phyloP scores from a whole-genome alignment of 176 grass and related monocot species.

The Cenchrus americanus region DNA sequence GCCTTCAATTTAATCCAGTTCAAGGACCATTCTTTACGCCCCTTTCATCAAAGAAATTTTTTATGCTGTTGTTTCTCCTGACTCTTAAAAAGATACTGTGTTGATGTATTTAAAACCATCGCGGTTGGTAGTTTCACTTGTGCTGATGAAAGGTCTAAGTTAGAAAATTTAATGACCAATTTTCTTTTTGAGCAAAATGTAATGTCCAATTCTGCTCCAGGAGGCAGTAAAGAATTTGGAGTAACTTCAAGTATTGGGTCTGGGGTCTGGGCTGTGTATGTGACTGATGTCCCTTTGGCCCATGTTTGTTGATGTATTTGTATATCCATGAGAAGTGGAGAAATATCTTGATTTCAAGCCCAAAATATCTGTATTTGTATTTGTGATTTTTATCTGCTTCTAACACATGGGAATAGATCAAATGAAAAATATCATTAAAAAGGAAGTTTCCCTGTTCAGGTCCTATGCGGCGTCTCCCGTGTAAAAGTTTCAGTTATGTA shows the following conservation, averaged over 20 bases:
- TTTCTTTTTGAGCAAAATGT: background rate
- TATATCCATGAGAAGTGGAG: background rate
- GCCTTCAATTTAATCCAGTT: background rate
- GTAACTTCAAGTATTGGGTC: background rate
- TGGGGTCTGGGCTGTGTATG: background rate
- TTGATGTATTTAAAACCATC: background rate
- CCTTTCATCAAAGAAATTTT: background rate
- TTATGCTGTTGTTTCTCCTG: background rate
- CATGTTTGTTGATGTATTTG: background rate
- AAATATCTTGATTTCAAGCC: background rate
- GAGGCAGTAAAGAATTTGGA: background rate
- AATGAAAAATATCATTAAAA: background rate
- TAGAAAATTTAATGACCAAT: background rate
- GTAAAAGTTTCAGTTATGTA: too few species aligned
- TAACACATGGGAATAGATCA: background rate
- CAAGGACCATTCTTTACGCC: background rate
- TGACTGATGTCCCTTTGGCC: background rate
- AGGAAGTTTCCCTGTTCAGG: background rate
- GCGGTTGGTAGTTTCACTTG: background rate
- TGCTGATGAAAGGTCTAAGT: constrained; percentile 3
- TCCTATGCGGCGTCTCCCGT: too few species aligned
- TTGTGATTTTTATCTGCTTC: background rate
- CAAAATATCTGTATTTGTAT: too few species aligned
- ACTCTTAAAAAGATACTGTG: background rate
- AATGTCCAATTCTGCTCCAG: background rate